Conservation (phyloP, 345 rosid genomes). For the Atalantia buxifolia region DNA sequence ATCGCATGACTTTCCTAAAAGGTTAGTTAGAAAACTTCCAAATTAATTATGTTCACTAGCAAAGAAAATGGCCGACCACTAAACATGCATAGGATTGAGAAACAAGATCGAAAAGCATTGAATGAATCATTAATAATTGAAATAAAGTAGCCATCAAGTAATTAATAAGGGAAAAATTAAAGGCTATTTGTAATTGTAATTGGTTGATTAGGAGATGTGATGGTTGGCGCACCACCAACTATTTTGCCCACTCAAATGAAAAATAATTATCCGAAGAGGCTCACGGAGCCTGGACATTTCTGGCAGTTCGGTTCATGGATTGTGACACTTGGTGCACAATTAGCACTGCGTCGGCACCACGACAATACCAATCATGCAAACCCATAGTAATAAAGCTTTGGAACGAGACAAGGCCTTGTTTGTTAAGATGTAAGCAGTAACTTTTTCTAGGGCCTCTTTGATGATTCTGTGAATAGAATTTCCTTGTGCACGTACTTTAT, state of each 20-base stretch:
- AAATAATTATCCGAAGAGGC: neutral
- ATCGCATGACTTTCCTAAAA: too few species aligned
- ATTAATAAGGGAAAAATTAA: neutral
- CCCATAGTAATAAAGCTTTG: neutral
- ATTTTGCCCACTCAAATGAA: neutral
- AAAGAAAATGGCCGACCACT: neutral
- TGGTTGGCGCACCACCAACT: neutral
- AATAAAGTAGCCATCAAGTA: neutral
- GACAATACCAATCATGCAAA: neutral
- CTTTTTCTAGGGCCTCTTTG: neutral
- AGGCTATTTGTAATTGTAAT: neutral
- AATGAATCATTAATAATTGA: neutral
- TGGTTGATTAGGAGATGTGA: slow-evolving; percentile 3
- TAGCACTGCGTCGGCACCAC: neutral
- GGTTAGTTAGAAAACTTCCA: neutral
- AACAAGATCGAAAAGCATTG: neutral
- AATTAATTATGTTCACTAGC: neutral
- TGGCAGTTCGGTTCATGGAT: neutral
- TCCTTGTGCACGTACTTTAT: slow-evolving; percentile 12
- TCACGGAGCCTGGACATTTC: neutral
- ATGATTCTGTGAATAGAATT: neutral
- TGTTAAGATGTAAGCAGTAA: slow-evolving; percentile 5
- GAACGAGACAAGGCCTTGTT: slow-evolving; percentile 12
- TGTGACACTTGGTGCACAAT: neutral
- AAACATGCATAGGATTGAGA: neutral